Evolutionary conservation across 177 flowering plant species (phyloP).

Genomic region (Vitis hybrid): DNA sequence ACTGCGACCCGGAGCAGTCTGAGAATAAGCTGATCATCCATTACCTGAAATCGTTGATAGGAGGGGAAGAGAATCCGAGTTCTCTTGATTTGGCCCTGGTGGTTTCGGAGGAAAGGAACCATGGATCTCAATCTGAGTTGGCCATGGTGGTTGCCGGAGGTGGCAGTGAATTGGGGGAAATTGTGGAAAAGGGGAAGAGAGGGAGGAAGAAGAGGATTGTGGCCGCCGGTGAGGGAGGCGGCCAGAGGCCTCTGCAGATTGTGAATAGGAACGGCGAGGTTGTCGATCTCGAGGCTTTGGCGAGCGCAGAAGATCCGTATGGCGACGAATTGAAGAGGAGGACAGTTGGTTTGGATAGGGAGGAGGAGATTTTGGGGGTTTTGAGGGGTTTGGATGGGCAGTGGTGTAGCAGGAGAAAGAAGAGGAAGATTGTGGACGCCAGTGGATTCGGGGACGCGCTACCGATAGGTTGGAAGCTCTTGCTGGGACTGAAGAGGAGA

Average conservation of each 20-base stretch:
- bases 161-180: background rate
- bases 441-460: conserved; percentile 38
- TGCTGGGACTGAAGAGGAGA: conserved; percentile 47
- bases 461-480: conserved; percentile 61
- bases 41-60: conserved; percentile 30
- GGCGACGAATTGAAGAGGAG: conserved; percentile 47
- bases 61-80: background rate
- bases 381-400: conserved; percentile 48
- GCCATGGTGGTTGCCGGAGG: background rate
- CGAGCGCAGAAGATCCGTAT: conserved; percentile 32
- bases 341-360: conserved; percentile 44
- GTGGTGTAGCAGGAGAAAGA: conserved; percentile 64
- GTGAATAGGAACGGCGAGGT: conserved; percentile 37
- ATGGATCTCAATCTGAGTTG: background rate
- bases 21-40: conserved; percentile 35
- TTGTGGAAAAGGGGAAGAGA: conserved; percentile 34
- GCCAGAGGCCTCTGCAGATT: conserved; percentile 15
- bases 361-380: conserved; percentile 45
- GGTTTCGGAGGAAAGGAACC: background rate
- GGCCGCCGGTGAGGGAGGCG: conserved; percentile 10
- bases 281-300: conserved; percentile 38
- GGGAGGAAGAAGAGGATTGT: conserved; percentile 25
- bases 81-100: conserved; percentile 9
- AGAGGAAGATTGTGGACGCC: conserved; percentile 58
- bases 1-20: conserved; percentile 20